These are phyloP conservation scores for Sonneratia alba DNA, from an alignment of 345 rosid genomes.

Conservation along the genomic window DNA sequence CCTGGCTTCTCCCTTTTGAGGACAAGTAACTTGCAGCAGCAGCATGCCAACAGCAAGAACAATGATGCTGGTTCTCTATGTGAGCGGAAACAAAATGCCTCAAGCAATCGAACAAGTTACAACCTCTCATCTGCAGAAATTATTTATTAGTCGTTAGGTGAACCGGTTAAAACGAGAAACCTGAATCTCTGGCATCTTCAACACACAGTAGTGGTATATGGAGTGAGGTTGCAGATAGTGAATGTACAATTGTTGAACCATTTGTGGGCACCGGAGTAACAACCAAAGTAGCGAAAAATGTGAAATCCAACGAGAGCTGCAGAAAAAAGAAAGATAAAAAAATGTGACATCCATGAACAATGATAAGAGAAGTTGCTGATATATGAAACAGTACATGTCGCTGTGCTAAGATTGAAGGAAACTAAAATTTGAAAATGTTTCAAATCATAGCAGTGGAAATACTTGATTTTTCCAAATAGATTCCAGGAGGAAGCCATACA, in stretches of 20 bases:
- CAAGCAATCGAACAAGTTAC: constrained; percentile 62
- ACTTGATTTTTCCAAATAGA: neutral
- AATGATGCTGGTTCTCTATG: constrained; percentile 44
- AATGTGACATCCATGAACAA: neutral
- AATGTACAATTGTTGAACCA: constrained; percentile 66
- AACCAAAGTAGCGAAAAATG: constrained; percentile 72
- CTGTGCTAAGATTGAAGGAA: no score
- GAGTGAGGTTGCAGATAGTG: constrained; percentile 6
- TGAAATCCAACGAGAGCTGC: constrained; percentile 80
- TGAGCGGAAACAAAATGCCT: constrained; percentile 50
- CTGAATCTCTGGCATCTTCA: neutral
- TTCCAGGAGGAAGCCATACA: constrained; percentile 9
- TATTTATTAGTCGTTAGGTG: constrained; percentile 6
- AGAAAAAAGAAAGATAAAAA: constrained; percentile 3
- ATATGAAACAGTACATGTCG: no score
- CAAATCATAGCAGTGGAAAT: neutral
- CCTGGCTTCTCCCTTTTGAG: constrained; percentile 31
- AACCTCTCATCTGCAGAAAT: constrained; percentile 39
- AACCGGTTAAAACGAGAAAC: neutral
- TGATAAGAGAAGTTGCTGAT: neutral
- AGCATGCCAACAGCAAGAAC: constrained; percentile 75
- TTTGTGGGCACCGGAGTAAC: constrained; percentile 43
- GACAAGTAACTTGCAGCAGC: constrained; percentile 57
- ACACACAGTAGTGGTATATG: neutral
- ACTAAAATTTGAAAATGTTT: no score